Evolutionary conservation across 176 grass and related monocot species (phyloP).

Genomic region (Cymbopogon citratus): DNA sequence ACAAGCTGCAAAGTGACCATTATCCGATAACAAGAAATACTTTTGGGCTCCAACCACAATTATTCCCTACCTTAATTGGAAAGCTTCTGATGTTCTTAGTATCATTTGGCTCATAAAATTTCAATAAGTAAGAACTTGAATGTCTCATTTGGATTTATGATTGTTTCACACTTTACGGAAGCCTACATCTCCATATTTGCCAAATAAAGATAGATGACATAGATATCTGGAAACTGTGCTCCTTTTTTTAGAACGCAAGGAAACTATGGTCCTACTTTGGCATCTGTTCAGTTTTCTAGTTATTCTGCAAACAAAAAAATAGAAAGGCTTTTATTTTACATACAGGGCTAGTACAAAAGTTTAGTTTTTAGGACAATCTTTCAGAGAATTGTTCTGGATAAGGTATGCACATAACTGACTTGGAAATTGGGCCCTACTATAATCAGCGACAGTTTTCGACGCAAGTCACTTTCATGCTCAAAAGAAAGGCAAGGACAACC

Average conservation of each 20-base stretch:
- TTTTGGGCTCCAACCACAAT: background rate
- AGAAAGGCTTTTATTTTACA: background rate
- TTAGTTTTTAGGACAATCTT: background rate
- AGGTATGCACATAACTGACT: background rate
- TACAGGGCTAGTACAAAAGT: background rate
- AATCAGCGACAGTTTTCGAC: background rate
- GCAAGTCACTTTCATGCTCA: conserved; percentile 18
- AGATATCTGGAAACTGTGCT: background rate
- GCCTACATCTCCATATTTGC: background rate
- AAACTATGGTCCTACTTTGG: background rate
- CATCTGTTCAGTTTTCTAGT: background rate
- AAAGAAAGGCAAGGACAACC: conserved; percentile 7
- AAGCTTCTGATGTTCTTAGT: background rate
- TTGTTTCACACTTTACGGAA: background rate
- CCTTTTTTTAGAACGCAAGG: background rate
- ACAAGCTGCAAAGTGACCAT: background rate
- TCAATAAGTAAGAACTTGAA: background rate
- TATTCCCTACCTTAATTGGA: background rate
- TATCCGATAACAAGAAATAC: background rate
- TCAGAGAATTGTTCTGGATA: background rate
- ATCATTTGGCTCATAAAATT: background rate
- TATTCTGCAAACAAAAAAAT: background rate
- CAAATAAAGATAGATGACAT: background rate
- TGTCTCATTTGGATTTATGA: background rate
- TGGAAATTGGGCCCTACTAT: background rate